Percentiles rank a stretch among this genome's conserved stretches.
Evolutionary conservation across 345 rosid genomes (phyloP).

Genomic region (thale cress (Arabidopsis thaliana)): TAIR10.1 NC_003076.8:8944501-8945000

Average conservation of each 20-base stretch:
- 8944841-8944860: conserved; percentile 35
- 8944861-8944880: conserved; percentile 17
- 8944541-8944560: conserved; percentile 36
- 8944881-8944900: not conserved
- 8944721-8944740: conserved; percentile 38
- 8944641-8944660: conserved; percentile 33
- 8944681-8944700: conserved; percentile 38
- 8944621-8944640: conserved; percentile 39
- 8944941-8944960: not conserved
- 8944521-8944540: conserved; percentile 38
- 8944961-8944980: not conserved
- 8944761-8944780: conserved; percentile 44
- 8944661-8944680: conserved; percentile 39
- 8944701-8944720: conserved; percentile 36
- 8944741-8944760: conserved; percentile 41
- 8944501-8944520: conserved; percentile 26
- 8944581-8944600: conserved; percentile 21
- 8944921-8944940: not conserved
- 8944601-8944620: conserved; percentile 45
- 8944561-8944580: not conserved
- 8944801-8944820: conserved; percentile 47
- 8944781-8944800: conserved; percentile 46
- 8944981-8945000: not conserved
- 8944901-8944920: not conserved
- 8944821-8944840: conserved; percentile 39